Evolutionary conservation across 345 rosid genomes (phyloP).

Genomic region (Citrus reticulata): DNA sequence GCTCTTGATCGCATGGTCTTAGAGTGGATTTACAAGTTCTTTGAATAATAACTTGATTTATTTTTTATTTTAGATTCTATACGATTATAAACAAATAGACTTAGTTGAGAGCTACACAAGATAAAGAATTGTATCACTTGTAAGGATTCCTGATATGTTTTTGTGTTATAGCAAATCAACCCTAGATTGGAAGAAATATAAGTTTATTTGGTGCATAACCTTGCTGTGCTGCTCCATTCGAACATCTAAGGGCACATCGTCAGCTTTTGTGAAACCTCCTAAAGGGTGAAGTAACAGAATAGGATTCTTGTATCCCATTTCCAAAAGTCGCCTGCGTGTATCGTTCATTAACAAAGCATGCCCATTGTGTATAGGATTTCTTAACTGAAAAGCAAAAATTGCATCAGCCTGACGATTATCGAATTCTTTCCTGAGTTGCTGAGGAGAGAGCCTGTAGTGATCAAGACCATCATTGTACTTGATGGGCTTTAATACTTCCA

Average conservation of each 20-base stretch:
- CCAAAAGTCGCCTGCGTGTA: conserved; percentile 71
- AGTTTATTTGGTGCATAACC: conserved; percentile 35
- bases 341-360: conserved; percentile 95
- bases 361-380: conserved; percentile 97
- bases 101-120: background rate
- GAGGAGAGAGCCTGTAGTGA: conserved; percentile 85
- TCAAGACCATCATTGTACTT: conserved; percentile 96
- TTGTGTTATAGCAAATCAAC: background rate
- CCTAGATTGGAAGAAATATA: background rate
- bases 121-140: background rate
- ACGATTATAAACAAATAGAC: background rate
- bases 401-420: conserved; percentile 90
- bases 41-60: background rate
- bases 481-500: conserved; percentile 73
- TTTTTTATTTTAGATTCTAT: background rate
- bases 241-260: conserved; percentile 92
- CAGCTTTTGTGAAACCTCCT: conserved; percentile 94
- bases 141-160: background rate
- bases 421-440: conserved; percentile 77
- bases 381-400: conserved; percentile 89
- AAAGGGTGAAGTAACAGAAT: conserved; percentile 88
- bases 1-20: background rate
- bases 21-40: background rate
- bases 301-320: conserved; percentile 91
- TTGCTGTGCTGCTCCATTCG: conserved; percentile 95